Evolutionary conservation across 371 early-diverging fungal genomes (phyloP).

Genomic region (Mucor mucedo): DNA sequence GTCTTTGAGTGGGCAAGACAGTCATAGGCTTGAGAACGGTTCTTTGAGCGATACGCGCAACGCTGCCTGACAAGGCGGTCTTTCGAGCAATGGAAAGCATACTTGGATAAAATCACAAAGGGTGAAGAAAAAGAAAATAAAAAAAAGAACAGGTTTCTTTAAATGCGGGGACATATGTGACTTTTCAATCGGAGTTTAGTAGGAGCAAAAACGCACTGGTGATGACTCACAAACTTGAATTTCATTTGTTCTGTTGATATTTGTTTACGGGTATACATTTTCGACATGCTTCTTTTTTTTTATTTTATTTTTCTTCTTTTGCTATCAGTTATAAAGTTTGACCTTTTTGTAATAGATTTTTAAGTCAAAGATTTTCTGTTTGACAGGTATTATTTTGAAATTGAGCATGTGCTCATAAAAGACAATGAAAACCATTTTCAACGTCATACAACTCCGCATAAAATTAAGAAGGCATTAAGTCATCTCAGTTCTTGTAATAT

Average conservation of each 20-base stretch:
- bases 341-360: too few species aligned
- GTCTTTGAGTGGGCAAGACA: conserved; percentile 21
- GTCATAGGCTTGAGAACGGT: conserved; percentile 16
- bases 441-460: too few species aligned
- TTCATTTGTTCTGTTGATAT: neutral
- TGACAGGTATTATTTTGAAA: too few species aligned
- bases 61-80: conserved; percentile 22
- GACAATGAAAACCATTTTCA: too few species aligned
- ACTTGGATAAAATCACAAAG: conserved; percentile 6
- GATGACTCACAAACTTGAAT: conserved; percentile 18
- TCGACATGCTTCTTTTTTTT: too few species aligned
- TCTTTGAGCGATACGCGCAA: conserved; percentile 28
- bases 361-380: too few species aligned
- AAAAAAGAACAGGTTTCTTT: conserved; percentile 1
- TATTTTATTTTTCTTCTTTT: too few species aligned
- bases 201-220: conserved; percentile 8
- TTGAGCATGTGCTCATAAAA: too few species aligned
- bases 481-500: too few species aligned
- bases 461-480: too few species aligned
- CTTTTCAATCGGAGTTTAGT: conserved; percentile 3
- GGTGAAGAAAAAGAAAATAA: conserved; percentile 9
- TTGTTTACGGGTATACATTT: too few species aligned
- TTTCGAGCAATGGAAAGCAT: conserved; percentile 49
- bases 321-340: too few species aligned
- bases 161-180: neutral